These are phyloP conservation scores for Diutina rugosa DNA, from an alignment of 1,139 yeast genomes.

Conservation along the genomic window DNA sequence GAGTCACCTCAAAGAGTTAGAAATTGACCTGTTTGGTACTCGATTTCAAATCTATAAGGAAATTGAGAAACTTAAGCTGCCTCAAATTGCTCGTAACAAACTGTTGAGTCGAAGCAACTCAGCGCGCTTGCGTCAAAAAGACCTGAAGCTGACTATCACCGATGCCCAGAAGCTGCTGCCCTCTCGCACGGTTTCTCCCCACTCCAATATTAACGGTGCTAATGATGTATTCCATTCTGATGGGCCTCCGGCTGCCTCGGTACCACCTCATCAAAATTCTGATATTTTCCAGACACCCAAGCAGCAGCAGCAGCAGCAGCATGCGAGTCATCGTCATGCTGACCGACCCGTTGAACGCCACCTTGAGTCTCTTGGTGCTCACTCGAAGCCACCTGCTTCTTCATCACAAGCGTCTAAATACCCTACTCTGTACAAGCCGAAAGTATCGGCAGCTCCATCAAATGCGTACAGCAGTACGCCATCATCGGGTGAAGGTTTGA, in stretches of 20 bases:
- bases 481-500: neutral
- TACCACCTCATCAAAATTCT: neutral
- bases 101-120: neutral
- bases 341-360: neutral
- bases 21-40: slow-evolving; percentile 87
- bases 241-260: neutral
- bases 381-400: neutral
- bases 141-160: neutral
- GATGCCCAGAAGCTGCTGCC: neutral
- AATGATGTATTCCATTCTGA: neutral
- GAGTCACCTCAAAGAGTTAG: slow-evolving; percentile 79
- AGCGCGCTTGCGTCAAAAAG: neutral
- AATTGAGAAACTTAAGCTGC: slow-evolving; percentile 46
- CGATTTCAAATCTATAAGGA: slow-evolving; percentile 85
- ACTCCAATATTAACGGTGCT: neutral
- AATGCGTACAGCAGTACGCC: neutral
- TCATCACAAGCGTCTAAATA: neutral
- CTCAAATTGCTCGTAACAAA: neutral
- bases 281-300: neutral
- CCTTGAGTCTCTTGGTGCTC: neutral
- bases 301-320: neutral
- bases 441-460: neutral
- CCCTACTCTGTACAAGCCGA: neutral
- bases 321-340: neutral
- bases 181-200: neutral